Conservation (phyloP, 352 stramenopile species). For the Globisporangium echinulatum region DNA sequence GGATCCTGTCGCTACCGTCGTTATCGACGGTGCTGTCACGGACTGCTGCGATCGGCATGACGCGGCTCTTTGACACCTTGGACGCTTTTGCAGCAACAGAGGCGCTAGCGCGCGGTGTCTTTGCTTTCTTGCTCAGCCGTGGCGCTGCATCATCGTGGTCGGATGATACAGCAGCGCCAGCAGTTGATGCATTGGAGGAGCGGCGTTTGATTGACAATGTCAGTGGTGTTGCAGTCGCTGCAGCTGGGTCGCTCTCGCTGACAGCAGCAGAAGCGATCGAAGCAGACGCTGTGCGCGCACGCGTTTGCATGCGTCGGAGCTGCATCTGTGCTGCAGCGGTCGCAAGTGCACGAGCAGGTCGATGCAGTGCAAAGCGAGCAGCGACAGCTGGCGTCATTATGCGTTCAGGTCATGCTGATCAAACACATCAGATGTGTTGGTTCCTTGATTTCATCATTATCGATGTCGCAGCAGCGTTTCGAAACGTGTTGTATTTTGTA, state of each 20-base stretch:
- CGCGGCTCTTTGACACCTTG: background rate
- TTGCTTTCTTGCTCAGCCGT: background rate
- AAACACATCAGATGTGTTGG: background rate
- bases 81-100: background rate
- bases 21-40: slow-evolving; percentile 12
- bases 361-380: background rate
- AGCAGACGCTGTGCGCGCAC: background rate
- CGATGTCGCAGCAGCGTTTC: too few relatives aligned
- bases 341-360: background rate
- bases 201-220: background rate
- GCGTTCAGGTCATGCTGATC: background rate
- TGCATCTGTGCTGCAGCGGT: slow-evolving; percentile 4
- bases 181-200: background rate
- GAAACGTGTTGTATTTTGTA: background rate
- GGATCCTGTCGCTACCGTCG: slow-evolving; percentile 11
- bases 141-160: background rate
- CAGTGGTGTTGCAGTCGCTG: background rate
- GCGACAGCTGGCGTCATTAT: too few relatives aligned
- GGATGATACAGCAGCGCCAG: background rate
- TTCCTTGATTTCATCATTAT: background rate
- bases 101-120: background rate
- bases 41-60: background rate
- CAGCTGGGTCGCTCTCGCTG: background rate
- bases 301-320: slow-evolving; percentile 10
- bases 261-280: background rate